Percentiles rank a stretch among this genome's conserved stretches.
phyloP scores from a whole-genome alignment of 2,329 filamentous ascomycete species.

The Hymenoscyphus salicellus region DNA sequence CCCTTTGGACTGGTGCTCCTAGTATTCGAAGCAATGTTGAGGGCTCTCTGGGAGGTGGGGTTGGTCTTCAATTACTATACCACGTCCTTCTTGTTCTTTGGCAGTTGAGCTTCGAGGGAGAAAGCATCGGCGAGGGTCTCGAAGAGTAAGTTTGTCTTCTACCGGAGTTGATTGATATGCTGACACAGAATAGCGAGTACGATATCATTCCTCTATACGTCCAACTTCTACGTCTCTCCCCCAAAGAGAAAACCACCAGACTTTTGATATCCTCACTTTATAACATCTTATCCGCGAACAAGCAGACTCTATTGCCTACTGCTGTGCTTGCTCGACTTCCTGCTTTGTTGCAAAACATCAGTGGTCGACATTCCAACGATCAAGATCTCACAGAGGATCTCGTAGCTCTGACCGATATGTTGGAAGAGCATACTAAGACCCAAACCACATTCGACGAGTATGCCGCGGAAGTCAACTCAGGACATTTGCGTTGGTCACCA shows the following conservation, averaged over 20 bases:
- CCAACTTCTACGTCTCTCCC: conserved; percentile 85
- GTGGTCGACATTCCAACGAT: conserved; percentile 61
- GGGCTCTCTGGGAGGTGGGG: conserved; percentile 68
- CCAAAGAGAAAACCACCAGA: conserved; percentile 96
- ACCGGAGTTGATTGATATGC: background rate
- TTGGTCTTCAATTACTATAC: conserved; percentile 89
- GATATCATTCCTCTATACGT: conserved; percentile 89
- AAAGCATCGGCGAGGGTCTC: conserved; percentile 67
- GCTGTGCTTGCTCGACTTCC: conserved; percentile 84
- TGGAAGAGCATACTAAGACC: conserved; percentile 66
- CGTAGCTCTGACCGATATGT: conserved; percentile 57
- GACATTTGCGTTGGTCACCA: conserved; percentile 72
- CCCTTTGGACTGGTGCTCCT: conserved; percentile 57
- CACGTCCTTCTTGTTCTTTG: conserved; percentile 90
- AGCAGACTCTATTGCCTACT: conserved; percentile 73
- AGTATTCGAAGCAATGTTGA: conserved; percentile 56
- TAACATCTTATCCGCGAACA: conserved; percentile 73
- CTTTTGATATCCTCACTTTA: conserved; percentile 84
- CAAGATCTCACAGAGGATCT: conserved; percentile 63
- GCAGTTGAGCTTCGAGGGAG: conserved; percentile 94
- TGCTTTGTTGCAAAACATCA: conserved; percentile 60
- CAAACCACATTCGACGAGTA: conserved; percentile 51
- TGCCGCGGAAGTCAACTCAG: conserved; percentile 64
- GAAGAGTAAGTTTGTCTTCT: conserved; percentile 65
- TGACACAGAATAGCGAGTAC: conserved; percentile 64